phyloP scores from a whole-genome alignment of 768 basidiomycete species.

The Leucogyrophana mollusca region DNA sequence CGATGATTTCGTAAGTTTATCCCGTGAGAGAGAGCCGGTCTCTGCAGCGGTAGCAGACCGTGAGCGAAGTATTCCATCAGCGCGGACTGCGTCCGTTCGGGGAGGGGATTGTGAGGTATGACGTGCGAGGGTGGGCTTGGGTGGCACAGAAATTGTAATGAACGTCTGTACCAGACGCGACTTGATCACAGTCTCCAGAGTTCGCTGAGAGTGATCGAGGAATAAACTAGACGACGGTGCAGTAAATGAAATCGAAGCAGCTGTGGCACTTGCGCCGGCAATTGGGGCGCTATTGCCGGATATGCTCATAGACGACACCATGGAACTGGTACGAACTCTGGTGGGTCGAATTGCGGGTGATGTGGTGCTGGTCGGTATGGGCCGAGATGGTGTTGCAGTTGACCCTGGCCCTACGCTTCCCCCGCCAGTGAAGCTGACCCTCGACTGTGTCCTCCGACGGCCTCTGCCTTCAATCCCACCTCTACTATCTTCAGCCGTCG shows the following conservation, averaged over 20 bases:
- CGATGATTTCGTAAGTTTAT: not conserved
- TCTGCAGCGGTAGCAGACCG: slow-evolving; percentile 1
- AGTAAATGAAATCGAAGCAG: not conserved
- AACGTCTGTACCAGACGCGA: slow-evolving; percentile 81
- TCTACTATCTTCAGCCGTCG: slow-evolving; percentile 26
- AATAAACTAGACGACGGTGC: slow-evolving; percentile 34
- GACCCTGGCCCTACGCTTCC: slow-evolving; percentile 12
- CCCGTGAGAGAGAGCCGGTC: no score
- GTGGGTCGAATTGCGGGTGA: slow-evolving; percentile 33
- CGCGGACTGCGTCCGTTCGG: slow-evolving; percentile 22
- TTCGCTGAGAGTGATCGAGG: slow-evolving; percentile 63
- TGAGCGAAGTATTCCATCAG: slow-evolving; percentile 25
- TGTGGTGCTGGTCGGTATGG: slow-evolving; percentile 15
- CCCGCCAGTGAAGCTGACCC: slow-evolving; percentile 36
- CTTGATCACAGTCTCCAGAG: slow-evolving; percentile 66
- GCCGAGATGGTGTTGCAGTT: slow-evolving; percentile 10
- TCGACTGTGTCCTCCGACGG: slow-evolving; percentile 46
- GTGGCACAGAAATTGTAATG: slow-evolving; percentile 51
- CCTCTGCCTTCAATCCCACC: slow-evolving; percentile 30
- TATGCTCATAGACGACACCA: slow-evolving; percentile 43
- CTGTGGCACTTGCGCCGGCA: not conserved
- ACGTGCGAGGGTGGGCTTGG: slow-evolving; percentile 8
- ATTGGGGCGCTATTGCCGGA: slow-evolving; percentile 3
- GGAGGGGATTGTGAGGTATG: slow-evolving; percentile 27
- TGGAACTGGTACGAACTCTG: slow-evolving; percentile 52